Evolutionary conservation across 805 yeast species (phyloP).

Genomic region (Saturnispora saitoi): DNA sequence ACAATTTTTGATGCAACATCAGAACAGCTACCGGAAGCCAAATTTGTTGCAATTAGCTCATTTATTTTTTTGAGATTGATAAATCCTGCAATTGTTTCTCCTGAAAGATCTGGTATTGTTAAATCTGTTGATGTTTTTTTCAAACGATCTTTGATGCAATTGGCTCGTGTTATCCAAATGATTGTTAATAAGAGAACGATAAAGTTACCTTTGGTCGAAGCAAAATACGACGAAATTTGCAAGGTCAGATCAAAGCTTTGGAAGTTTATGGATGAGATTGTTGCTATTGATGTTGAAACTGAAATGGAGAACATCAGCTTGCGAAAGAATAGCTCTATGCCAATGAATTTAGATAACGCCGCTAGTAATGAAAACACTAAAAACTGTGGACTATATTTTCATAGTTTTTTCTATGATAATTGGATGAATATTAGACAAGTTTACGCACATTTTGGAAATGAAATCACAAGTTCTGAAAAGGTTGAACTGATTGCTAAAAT

Average conservation of each 20-base stretch:
- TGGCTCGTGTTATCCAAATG: conserved; percentile 79
- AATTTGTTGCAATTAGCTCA: conserved; percentile 71
- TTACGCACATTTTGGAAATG: conserved; percentile 16
- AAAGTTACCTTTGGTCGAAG: conserved; percentile 47
- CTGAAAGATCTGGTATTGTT: conserved; percentile 44
- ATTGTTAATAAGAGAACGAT: conserved; percentile 77
- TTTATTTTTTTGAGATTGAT: conserved; percentile 72
- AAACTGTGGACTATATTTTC: conserved; percentile 26
- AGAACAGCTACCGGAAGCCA: conserved; percentile 56
- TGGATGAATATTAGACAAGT: conserved; percentile 29
- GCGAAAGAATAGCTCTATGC: not conserved
- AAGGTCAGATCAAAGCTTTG: conserved; percentile 33
- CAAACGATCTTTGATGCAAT: conserved; percentile 60
- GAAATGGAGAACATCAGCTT: conserved; percentile 8
- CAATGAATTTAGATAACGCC: not conserved
- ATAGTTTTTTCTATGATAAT: conserved; percentile 41
- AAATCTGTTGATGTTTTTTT: conserved; percentile 13
- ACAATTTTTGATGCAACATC: conserved; percentile 51
- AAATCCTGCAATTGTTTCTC: conserved; percentile 87
- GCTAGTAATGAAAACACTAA: not conserved
- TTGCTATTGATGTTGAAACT: conserved; percentile 13
- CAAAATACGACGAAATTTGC: conserved; percentile 34
- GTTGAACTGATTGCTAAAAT: conserved; percentile 30
- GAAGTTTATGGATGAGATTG: conserved; percentile 31
- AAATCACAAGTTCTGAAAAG: conserved; percentile 14